Base-by-base conservation (phyloP, 352 stramenopile genomes). In the Pythium periplocum region DNA sequence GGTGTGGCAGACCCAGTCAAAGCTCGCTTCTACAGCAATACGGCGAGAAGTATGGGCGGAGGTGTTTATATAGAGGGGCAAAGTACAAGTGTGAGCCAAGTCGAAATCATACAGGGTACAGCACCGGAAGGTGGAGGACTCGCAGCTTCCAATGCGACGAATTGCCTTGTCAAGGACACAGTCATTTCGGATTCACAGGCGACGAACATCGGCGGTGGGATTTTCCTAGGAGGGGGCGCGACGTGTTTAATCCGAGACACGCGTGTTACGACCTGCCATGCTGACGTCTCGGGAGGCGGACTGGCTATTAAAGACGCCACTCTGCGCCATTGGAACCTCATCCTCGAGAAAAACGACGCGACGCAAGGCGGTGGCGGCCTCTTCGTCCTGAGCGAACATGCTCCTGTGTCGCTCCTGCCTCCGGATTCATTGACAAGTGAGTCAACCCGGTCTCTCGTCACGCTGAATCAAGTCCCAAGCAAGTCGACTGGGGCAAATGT, bases 341-440 rank as follows among this genome's bases (percentile, higher is more conserved):
- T 49, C 6, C 33, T 68, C 46, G 47, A 59, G 4, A 33, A 57
- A 17, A 68, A 68, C 34, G 4, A 3, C 42, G 60, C 54, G 1
- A 26, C 17, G 17, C 17, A 26, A 26, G 17, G 17, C 17, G 17
- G 17, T 26, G 17, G 17, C 17, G 17, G 17, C 17, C 17, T 26
- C 17, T 26, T 26, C 17, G 17, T 26, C 17, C 17, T 26, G 0
- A 26, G 17, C 17, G 17, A 26, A 26, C 17, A 26, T 26, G 17
- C 17, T 26, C 17, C 17, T 26, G 17, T 26, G 17, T 26, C 17
- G 17, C 17, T 26, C 17, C 17, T 26, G 17, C 17, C 17, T 26
- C 17, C 17, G 17, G 17, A 26, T 26, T 26, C 17, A 26, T 26
- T 26, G 17, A 26, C 17, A 26, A 26, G 17, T 26, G 17, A 26